These are phyloP conservation scores for Colletotrichum lupini DNA, from an alignment of 2,329 filamentous ascomycete species.

Conservation along the genomic window DNA sequence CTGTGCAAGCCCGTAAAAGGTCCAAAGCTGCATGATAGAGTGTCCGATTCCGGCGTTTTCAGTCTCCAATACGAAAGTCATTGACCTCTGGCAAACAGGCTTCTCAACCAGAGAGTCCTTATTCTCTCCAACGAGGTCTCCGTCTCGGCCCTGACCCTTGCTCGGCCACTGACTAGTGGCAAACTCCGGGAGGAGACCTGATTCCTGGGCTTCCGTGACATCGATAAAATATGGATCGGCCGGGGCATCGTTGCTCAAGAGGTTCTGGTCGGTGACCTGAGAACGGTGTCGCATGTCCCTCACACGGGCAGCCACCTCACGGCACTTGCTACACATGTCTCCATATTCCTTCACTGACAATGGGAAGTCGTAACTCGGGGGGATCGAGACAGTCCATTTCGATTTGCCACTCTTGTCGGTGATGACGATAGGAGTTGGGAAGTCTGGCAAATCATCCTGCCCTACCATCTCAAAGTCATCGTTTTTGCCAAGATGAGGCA, in stretches of 20 bases:
- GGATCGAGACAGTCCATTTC: constrained; percentile 87
- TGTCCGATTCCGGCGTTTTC: constrained; percentile 81
- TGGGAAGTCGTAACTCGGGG: constrained; percentile 73
- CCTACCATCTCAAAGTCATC: constrained; percentile 75
- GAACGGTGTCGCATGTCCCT: constrained; percentile 59
- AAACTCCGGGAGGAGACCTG: constrained; percentile 66
- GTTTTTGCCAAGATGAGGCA: constrained; percentile 48
- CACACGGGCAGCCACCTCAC: constrained; percentile 71
- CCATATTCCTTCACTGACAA: constrained; percentile 73
- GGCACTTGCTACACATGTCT: constrained; percentile 75
- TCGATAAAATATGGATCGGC: constrained; percentile 79
- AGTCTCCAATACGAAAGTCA: constrained; percentile 83
- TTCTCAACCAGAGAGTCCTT: constrained; percentile 55
- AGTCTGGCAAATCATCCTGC: constrained; percentile 73
- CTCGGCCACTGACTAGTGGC: constrained; percentile 39
- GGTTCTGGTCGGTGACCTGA: constrained; percentile 54
- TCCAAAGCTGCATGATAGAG: constrained; percentile 83
- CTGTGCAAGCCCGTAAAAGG: constrained; percentile 82
- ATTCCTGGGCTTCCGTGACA: constrained; percentile 75
- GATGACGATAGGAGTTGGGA: constrained; percentile 78
- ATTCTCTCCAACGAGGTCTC: constrained; percentile 60
- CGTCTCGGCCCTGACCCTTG: constrained; percentile 37
- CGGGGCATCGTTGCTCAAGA: constrained; percentile 65
- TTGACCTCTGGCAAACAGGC: constrained; percentile 73
- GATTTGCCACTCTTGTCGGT: constrained; percentile 71